Evolutionary conservation across 306 rosid species (phyloP).

Genomic region (Dalbergia cochinchinensis): DNA sequence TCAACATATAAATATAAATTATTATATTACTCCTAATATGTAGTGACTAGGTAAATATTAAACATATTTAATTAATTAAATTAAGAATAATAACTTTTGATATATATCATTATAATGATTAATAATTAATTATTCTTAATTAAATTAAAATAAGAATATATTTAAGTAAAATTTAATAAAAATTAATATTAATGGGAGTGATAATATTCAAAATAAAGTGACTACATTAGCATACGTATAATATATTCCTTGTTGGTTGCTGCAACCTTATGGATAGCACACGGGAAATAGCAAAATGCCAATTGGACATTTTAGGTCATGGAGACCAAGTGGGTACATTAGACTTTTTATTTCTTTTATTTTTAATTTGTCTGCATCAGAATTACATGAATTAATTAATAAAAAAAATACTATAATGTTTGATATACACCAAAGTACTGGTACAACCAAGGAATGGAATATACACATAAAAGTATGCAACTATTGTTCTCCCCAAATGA

Average conservation of each 20-base stretch:
- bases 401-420: not conserved
- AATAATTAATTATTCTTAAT: too few relatives aligned
- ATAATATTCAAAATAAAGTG: too few relatives aligned
- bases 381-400: not conserved
- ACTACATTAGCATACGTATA: not conserved
- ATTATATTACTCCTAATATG: too few relatives aligned
- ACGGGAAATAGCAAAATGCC: not conserved
- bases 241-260: constrained; percentile 1
- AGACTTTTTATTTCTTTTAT: not conserved
- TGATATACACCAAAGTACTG: too few relatives aligned
- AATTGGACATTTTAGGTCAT: constrained; percentile 38
- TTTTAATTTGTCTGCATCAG: not conserved
- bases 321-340: constrained; percentile 41
- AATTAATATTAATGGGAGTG: too few relatives aligned
- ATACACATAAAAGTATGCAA: not conserved
- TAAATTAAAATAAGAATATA: too few relatives aligned
- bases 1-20: too few relatives aligned
- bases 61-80: too few relatives aligned
- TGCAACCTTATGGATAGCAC: constrained; percentile 2
- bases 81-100: too few relatives aligned
- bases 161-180: too few relatives aligned
- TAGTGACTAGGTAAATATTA: too few relatives aligned
- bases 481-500: not conserved
- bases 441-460: constrained; percentile 18
- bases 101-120: too few relatives aligned